Base-by-base conservation (phyloP, 106 monocot genomes). In the Cymbidium sinense region DNA sequence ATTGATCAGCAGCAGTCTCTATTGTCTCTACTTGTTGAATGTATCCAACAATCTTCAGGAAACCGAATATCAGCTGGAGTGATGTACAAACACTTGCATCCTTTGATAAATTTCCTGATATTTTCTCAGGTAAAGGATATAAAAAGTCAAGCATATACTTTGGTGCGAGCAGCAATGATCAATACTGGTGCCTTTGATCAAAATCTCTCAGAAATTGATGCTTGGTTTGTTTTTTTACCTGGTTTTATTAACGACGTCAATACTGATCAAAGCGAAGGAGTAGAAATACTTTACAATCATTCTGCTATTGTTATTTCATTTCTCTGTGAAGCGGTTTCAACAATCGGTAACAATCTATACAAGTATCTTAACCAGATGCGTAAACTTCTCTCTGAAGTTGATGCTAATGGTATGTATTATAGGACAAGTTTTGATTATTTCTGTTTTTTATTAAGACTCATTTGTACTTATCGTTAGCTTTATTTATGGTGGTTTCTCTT, bases 111-210 rank as follows among this genome's bases (percentile, higher is more conserved):
- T 70, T 72, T 94, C 41, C 70, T 92, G 25, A 65, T 89, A 79
- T 76, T 75, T 85, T 88, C 94, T 74, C 79, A 85, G 69, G 79
- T 64, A 20, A 83, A 78, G 61, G 75, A 27, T 27, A 79, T 87
- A 54, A 74, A 50, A 77, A 83, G 83, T 79, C 79, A 87, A 74
- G 92, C 92, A 71, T 88, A 90, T 82, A 43, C 52, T 43, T 84
- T 99, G 82, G 90, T 87, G 73, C 84, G 86, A 33, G 81, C 85
- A 72, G 91, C 94, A 51, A 88, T 99, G 92, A 77, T 87, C 64
- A 99, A 86, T 78, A 92, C 98, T 76, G 98, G 98, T 82, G 98
- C 94, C 3, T 99, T 99, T 83, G 94, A 92, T 74, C 70, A 86
- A 28, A 90, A 92, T 76, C n/a, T 87, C 21, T 79, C 70, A 50